Evolutionary conservation across 768 basidiomycete species (phyloP).

Genomic region (Phanerochaete carnosa): DNA sequence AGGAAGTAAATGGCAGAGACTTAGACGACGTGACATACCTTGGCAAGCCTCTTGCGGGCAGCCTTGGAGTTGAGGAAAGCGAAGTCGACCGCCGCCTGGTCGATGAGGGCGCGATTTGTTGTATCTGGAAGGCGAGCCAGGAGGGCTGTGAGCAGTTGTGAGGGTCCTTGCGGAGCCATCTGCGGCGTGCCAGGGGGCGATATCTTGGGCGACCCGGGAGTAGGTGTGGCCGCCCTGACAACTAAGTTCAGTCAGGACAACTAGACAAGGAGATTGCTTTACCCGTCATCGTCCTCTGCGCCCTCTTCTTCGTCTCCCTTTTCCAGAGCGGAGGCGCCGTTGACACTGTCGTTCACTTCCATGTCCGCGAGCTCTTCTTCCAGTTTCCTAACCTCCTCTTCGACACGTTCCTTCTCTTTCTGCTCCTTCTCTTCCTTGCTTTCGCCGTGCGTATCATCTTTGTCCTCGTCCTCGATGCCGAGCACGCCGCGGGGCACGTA

Average conservation of each 20-base stretch:
- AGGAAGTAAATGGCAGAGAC: background rate
- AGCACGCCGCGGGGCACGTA: slow-evolving; percentile 88
- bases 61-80: slow-evolving; percentile 97
- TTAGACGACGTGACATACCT: slow-evolving; percentile 42
- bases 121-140: slow-evolving; percentile 91
- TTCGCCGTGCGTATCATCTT: slow-evolving; percentile 27
- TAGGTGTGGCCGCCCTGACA: slow-evolving; percentile 52
- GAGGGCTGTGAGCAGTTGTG: slow-evolving; percentile 86
- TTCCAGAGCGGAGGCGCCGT: slow-evolving; percentile 6
- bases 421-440: slow-evolving; percentile 45
- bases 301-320: slow-evolving; percentile 10
- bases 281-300: slow-evolving; percentile 42
- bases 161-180: slow-evolving; percentile 84
- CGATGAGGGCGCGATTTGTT: slow-evolving; percentile 85
- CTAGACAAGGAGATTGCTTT: slow-evolving; percentile 13
- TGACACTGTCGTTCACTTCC: slow-evolving; percentile 34
- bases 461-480: slow-evolving; percentile 51
- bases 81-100: slow-evolving; percentile 94
- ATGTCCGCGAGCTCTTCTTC: slow-evolving; percentile 76
- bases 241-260: background rate
- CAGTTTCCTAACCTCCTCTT: slow-evolving; percentile 70
- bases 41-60: slow-evolving; percentile 85
- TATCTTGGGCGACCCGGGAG: slow-evolving; percentile 63
- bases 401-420: slow-evolving; percentile 53
- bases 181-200: slow-evolving; percentile 57